Evolutionary conservation across 345 rosid genomes (phyloP).

Genomic region (Lepidium aucheri): DNA sequence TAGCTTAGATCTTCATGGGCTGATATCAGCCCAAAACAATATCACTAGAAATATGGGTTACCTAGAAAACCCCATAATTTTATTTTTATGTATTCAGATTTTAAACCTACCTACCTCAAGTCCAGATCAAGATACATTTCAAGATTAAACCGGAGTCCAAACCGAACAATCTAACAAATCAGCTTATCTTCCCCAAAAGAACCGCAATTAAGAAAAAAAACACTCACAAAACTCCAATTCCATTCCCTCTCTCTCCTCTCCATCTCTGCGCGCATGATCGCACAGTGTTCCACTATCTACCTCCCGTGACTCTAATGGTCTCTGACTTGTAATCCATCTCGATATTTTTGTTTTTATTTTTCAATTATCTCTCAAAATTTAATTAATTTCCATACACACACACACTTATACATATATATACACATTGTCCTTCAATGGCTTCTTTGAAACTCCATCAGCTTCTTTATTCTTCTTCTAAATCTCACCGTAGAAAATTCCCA

Average conservation of each 20-base stretch:
- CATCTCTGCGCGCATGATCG: constrained; percentile 28
- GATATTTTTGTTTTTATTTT: background rate
- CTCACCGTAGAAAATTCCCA: constrained; percentile 14
- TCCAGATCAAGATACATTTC: background rate
- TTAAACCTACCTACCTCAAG: background rate
- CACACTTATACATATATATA: background rate
- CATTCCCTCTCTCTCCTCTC: background rate
- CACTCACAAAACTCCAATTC: constrained; percentile 16
- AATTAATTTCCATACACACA: background rate
- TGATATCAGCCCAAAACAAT: too few relatives aligned
- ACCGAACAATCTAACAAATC: constrained; percentile 1
- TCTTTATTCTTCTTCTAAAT: constrained; percentile 12
- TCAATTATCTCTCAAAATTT: background rate
- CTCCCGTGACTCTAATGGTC: constrained; percentile 32
- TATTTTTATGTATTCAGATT: too few relatives aligned
- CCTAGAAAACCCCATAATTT: too few relatives aligned
- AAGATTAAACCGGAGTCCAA: constrained; percentile 2
- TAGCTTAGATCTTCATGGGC: too few relatives aligned
- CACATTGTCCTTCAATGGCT: constrained; percentile 16
- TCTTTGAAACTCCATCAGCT: constrained; percentile 15
- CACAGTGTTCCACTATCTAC: constrained; percentile 21
- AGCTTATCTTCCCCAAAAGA: background rate
- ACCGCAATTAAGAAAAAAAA: background rate
- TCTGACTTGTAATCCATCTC: constrained; percentile 21
- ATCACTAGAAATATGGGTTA: too few relatives aligned